Evolutionary conservation across 148 eudicot genomes (phyloP).

Genomic region (Rhododendron griersonianum): DNA sequence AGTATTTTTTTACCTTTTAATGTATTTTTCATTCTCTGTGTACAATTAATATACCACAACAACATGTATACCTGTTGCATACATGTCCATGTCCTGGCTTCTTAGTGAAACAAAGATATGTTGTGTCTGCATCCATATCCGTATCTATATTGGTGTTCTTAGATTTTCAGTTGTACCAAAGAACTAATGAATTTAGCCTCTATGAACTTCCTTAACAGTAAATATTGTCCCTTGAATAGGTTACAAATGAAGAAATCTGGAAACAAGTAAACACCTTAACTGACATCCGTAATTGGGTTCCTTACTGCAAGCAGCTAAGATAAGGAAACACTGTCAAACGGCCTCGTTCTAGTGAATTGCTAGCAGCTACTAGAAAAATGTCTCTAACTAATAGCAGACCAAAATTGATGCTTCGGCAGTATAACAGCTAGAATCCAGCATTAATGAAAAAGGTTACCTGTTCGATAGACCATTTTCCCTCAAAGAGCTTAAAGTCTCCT

Average conservation of each 20-base stretch:
- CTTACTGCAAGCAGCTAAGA: not conserved
- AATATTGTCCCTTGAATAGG: not conserved
- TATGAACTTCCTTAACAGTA: not conserved
- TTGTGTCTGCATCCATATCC: not conserved
- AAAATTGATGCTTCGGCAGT: not conserved
- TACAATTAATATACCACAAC: not conserved
- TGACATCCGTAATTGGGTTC: not conserved
- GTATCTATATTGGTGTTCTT: not conserved
- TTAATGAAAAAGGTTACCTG: slow-evolving; percentile 33
- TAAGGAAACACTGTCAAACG: not conserved
- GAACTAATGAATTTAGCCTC: not conserved
- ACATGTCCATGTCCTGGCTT: not conserved
- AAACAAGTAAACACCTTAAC: not conserved
- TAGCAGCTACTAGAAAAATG: not conserved
- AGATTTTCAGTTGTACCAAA: not conserved
- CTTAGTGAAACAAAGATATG: not conserved
- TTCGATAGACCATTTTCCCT: slow-evolving; percentile 75
- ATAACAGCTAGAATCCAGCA: not conserved
- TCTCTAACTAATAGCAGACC: not conserved
- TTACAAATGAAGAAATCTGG: not conserved
- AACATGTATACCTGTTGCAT: not conserved
- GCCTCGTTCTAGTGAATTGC: not conserved
- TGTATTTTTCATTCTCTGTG: not conserved
- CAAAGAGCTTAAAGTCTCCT: slow-evolving; percentile 68
- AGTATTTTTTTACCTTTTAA: not conserved